Evolutionary conservation across 2,329 filamentous ascomycete genomes (phyloP), one percentile per base, ranked within the genome.

Genomic region (Bimuria novae-zelandiae): DNA sequence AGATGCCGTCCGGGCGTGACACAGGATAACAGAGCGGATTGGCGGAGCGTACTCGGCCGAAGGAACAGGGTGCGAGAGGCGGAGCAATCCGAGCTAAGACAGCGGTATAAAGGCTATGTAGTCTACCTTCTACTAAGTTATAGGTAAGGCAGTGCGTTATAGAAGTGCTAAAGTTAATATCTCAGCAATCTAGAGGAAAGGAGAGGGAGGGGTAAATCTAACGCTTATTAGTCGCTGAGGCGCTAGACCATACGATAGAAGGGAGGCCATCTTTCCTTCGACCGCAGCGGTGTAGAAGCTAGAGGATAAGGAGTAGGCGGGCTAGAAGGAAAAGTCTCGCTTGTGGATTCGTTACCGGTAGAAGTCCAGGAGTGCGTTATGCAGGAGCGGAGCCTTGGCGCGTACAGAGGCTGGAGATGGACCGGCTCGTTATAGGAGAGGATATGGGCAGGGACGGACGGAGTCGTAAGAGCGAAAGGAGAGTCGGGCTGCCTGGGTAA

Each of bases 21-120:
- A 39, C 22, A 4, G 21, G 33, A 39, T 39, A 48, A 39, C 32
- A 17, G n/a, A 48, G 45, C 14, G 21, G 33, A 48, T 48, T 48
- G n/a, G 45, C 12, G n/a, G 40, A 40, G 45, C 33, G 19, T 48
- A n/a, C 23, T 48, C 33, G 21, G 16, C 45, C 33, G 23, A 48
- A 48, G 21, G 22, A 48, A 36, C 11, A 16, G 16, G 11, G 16
- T 36, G 16, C 16, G 7, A 36, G 16, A 36, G 33, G 33, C 16
- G 16, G 16, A 36, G 33, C 11, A 16, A 19, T 36, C 16, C 11
- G 16, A 36, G 12, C 33, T 36, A 16, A 36, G 16, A 27, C 10
- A 27, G 25, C 10, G 10, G 10, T 27, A 6, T 27, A 27, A 27
- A 27, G 25, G 10, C 25, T 27, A 27, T 27, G 10, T 27, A 27